Conservation (phyloP, 345 rosid genomes). For the Corymbia maculata region DNA sequence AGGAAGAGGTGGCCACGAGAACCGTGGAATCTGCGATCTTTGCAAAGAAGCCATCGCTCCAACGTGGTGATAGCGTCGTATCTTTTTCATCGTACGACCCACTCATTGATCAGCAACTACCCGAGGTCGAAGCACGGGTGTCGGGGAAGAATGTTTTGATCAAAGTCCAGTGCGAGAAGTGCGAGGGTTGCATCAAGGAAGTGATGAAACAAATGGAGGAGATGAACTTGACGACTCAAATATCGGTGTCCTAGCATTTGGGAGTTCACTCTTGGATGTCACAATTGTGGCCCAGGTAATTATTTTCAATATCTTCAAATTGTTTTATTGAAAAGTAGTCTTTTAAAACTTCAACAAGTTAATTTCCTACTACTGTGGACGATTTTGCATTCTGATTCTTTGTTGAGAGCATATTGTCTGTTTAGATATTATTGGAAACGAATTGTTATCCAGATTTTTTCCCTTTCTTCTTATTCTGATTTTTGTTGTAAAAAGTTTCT, state of each 20-base stretch:
- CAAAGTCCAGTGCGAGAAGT: slow-evolving; percentile 53
- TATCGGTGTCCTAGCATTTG: slow-evolving; percentile 51
- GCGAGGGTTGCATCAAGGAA: slow-evolving; percentile 27
- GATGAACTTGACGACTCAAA: slow-evolving; percentile 37
- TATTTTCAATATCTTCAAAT: background rate
- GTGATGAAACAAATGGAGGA: slow-evolving; percentile 40
- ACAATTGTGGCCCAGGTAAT: slow-evolving; percentile 59
- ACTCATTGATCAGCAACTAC: slow-evolving; percentile 22
- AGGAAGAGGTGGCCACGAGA: slow-evolving; percentile 42
- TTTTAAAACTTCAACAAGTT: background rate
- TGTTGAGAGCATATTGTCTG: background rate
- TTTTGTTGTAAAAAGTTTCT: background rate
- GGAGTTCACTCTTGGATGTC: slow-evolving; percentile 48
- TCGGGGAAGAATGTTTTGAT: slow-evolving; percentile 49
- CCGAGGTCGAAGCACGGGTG: slow-evolving; percentile 61
- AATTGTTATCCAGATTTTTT: background rate
- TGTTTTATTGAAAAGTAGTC: background rate
- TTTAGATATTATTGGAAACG: background rate
- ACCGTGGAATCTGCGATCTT: slow-evolving; percentile 49
- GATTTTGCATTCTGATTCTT: background rate
- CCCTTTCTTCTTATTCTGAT: background rate
- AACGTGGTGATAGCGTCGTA: background rate
- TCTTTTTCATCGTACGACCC: slow-evolving; percentile 4
- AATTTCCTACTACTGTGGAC: background rate
- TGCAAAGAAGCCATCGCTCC: background rate